Evolutionary conservation across 139 green algal species (phyloP), one percentile per base, ranked within the genome.

Genomic region (Coccomyxa sp.): DNA sequence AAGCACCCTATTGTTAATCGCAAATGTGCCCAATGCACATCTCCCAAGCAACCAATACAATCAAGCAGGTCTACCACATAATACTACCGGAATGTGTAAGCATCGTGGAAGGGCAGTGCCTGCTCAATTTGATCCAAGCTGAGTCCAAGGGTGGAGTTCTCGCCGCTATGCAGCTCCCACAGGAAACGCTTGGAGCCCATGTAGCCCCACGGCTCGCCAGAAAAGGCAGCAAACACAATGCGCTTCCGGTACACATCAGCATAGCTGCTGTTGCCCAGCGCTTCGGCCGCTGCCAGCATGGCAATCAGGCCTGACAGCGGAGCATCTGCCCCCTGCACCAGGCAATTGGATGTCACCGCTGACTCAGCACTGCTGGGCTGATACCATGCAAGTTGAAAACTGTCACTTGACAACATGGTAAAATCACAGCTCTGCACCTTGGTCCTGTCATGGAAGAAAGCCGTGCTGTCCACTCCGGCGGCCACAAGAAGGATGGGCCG

Each of bases 101-200:
- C 9, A 71, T 28, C 63, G 1, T 1, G 63, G 63, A 21, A 71
- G 63, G 63, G 1, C 60, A 51, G 38, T 81, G 92, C 91, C 90
- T 94, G 89, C 38, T 91, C 87, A 0, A 95, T 81, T 0, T 85
- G 31, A 0, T 85, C 67, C 66, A 93, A 30, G 51, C 82, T 9
- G 13, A 97, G 81, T 0, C 90, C 92, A 0, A 59, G 79, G n/a
- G 85, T 81, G 76, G 77, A 85, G 30, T 30, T 83, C 27, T 82
- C 79, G 71, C 75, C 16, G 16, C 45, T 79, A 13, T 83, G 16
- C 79, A 95, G 85, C 75, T 97, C 93, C 83, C 87, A 96, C 71
- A 96, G 86, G 77, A 97, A 81, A 51, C 92, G 85, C 77, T 87
- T 82, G 57, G 84, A 91, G 63, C 93, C 94, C 90, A 95, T 92